phyloP scores from a whole-genome alignment of 495 filamentous ascomycete genomes.

The Aspergillus sparsus region DNA sequence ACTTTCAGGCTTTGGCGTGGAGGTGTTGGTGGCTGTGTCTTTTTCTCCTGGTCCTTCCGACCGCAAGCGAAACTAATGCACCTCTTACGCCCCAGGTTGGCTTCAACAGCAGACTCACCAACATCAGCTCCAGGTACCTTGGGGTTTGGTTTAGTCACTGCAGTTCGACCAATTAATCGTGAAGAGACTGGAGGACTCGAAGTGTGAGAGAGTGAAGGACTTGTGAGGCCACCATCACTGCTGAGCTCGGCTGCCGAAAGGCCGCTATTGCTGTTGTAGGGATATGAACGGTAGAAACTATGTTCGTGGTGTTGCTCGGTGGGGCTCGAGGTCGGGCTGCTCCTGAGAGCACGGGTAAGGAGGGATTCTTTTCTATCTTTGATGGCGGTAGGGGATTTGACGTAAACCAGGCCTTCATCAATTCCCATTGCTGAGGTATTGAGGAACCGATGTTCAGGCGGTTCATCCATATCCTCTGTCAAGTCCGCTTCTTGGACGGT shows the following conservation, averaged over 20 bases:
- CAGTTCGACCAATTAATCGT: constrained; percentile 32
- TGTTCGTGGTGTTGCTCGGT: constrained; percentile 41
- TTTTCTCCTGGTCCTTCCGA: constrained; percentile 36
- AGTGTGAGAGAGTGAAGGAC: constrained; percentile 81
- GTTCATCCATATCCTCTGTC: constrained; percentile 56
- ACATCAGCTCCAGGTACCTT: constrained; percentile 30
- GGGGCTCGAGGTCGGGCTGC: constrained; percentile 56
- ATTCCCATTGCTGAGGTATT: constrained; percentile 31
- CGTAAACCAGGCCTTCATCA: constrained; percentile 38
- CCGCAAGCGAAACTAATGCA: constrained; percentile 93
- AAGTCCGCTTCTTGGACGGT: constrained; percentile 46
- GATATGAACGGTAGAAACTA: constrained; percentile 61
- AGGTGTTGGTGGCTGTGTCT: constrained; percentile 26
- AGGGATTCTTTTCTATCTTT: constrained; percentile 67
- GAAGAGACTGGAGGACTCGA: constrained; percentile 78
- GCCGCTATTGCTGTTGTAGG: constrained; percentile 73
- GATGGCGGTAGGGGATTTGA: constrained; percentile 42
- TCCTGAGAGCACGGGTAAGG: constrained; percentile 75
- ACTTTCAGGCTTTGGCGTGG: constrained; percentile 20
- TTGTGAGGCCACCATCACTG: constrained; percentile 89
- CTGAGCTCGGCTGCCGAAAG: constrained; percentile 84
- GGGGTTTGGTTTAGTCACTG: constrained; percentile 27
- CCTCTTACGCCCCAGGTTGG: constrained; percentile 68
- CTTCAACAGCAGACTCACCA: constrained; percentile 53
- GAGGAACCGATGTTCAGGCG: constrained; percentile 38